Evolutionary conservation across 1,139 yeast genomes (phyloP), one percentile per base, ranked within the genome.

Genomic region (Dujonia santamariae): DNA sequence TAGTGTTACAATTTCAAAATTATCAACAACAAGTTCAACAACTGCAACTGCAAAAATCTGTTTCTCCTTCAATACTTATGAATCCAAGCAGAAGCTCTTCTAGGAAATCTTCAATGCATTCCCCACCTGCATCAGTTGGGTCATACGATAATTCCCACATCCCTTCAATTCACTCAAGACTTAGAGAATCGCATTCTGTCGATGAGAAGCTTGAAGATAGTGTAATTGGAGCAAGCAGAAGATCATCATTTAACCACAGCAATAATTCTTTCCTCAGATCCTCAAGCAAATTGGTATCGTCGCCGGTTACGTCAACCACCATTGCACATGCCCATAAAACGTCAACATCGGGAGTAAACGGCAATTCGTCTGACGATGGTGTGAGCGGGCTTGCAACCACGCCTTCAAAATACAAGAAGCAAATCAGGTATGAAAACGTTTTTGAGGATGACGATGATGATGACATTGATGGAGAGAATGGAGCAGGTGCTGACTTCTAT

Each of bases 391-490:
- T 63, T 28, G 60, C 72, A 3, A 64, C 72, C 0, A 56, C 64
- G 1, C 72, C 71, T 1, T 62, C 69, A 2, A 50, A 54, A 0
- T 63, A 61, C 42, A 46, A 52, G 31, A 41, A 44, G 29, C 50
- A 60, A n/a, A 64, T 70, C 11, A 62, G 62, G 41, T 72, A 71
- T 44, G 75, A 64, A 32, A 64, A 67, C 39, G 79, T 73, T 6
- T 74, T 74, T 52, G 78, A 72, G 25, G 76, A 73, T 38, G 78
- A 73, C 32, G 75, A 70, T 26, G 75, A 67, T n/a, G 74, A 61
- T 17, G 61, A 55, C 3, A 78, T 72, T 31, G 75, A 69, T 26
- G 74, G 67, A 9, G 74, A 61, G 17, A n/a, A n/a, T n/a, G n/a
- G n/a, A n/a, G n/a, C n/a, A n/a, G 61, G 54, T 3, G 61, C 53